A percentile compares a stretch with the other conserved stretches of the same genome.
These are phyloP conservation scores for Starmerella stigmatis DNA, from an alignment of 805 yeast species.

Conservation along the genomic window DNA sequence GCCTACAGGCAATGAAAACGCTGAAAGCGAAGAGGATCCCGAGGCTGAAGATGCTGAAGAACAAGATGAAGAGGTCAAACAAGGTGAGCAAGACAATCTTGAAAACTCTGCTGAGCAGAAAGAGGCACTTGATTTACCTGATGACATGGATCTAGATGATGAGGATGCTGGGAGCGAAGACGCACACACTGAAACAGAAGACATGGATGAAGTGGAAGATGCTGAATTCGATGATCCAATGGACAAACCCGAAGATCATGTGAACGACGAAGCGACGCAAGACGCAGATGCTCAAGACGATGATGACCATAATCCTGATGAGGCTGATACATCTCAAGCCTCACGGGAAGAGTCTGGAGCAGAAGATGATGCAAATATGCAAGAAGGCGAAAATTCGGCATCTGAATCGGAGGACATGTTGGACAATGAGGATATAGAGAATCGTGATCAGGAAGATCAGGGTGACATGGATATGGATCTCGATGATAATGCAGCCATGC, in stretches of 20 bases:
- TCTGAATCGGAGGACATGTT: conserved; percentile 21
- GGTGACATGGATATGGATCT: conserved; percentile 25
- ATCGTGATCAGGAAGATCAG: conserved; percentile 18
- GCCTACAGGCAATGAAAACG: conserved; percentile 42
- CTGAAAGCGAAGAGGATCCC: conserved; percentile 52
- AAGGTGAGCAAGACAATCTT: conserved; percentile 44
- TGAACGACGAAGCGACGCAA: conserved; percentile 18
- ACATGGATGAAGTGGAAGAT: conserved; percentile 34
- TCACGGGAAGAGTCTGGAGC: conserved; percentile 22
- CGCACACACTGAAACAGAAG: conserved; percentile 36
- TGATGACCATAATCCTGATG: conserved; percentile 26
- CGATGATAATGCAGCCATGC: conserved; percentile 26
- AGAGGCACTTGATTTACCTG: conserved; percentile 84
- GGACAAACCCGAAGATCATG: conserved; percentile 55
- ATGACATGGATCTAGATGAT: conserved; percentile 80
- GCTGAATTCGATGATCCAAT: conserved; percentile 28
- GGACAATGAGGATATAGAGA: conserved; percentile 26
- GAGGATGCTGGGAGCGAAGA: conserved; percentile 41
- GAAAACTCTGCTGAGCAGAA: conserved; percentile 70
- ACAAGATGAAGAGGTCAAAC: conserved; percentile 43
- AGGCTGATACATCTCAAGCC: too few species aligned
- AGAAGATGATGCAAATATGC: conserved; percentile 24
- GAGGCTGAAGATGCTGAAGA: conserved; percentile 36
- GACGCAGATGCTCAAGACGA: conserved; percentile 30
- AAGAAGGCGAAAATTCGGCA: too few species aligned